Percentiles rank a stretch among this genome's conserved stretches.
These are phyloP conservation scores for Bromus sterilis DNA, from an alignment of 176 grass and related monocot species.

Conservation along the genomic window DNA sequence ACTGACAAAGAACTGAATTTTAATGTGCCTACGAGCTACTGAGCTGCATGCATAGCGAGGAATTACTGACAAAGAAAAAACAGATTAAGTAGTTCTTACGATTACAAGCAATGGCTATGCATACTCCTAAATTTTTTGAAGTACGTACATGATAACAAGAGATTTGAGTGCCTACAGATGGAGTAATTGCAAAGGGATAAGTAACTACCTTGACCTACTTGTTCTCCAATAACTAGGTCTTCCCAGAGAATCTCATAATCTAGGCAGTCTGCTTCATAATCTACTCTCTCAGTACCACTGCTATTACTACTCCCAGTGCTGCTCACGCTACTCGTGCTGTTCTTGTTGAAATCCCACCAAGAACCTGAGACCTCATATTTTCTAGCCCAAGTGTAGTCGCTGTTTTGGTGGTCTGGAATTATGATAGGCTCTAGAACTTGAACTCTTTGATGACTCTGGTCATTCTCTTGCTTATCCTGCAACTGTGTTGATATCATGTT, in stretches of 20 bases:
- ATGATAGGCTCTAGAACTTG: slow-evolving; percentile 31
- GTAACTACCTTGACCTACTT: slow-evolving; percentile 82
- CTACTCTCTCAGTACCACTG: slow-evolving; percentile 51
- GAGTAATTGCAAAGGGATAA: background rate
- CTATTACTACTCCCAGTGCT: slow-evolving; percentile 61
- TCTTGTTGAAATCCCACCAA: slow-evolving; percentile 69
- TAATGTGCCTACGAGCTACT: background rate
- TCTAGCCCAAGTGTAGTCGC: slow-evolving; percentile 6
- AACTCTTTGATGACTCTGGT: slow-evolving; percentile 1
- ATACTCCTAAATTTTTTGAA: background rate
- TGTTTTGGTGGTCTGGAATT: slow-evolving; percentile 32
- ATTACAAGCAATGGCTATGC: background rate
- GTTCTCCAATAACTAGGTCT: slow-evolving; percentile 75
- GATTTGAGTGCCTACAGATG: background rate
- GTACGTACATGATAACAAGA: background rate
- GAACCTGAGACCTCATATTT: slow-evolving; percentile 60
- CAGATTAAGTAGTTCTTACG: background rate
- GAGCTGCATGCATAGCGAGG: background rate
- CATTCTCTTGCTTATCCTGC: slow-evolving; percentile 55
- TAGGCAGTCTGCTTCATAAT: slow-evolving; percentile 68
- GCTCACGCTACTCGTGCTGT: slow-evolving; percentile 60
- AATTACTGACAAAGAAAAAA: background rate
- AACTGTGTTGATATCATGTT: slow-evolving; percentile 28
- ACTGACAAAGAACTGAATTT: background rate
- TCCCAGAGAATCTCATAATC: slow-evolving; percentile 92